A percentile compares a stretch with the other conserved stretches of the same genome.
These are phyloP conservation scores for Byssothecium circinans DNA, from an alignment of 2,329 filamentous ascomycete species.

Conservation along the genomic window DNA sequence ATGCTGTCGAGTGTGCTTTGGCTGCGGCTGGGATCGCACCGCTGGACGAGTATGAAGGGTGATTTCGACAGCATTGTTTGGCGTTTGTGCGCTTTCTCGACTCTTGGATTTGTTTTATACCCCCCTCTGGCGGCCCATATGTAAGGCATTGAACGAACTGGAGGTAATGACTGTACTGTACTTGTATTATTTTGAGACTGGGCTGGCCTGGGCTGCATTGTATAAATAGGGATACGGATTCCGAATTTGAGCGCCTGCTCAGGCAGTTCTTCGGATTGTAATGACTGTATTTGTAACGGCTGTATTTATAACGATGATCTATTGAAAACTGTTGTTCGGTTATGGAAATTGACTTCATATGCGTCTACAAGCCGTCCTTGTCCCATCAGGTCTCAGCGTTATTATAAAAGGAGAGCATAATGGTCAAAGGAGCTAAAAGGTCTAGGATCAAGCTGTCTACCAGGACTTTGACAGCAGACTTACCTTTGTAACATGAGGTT, in stretches of 20 bases:
- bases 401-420: too few species aligned
- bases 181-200: constrained; percentile 2
- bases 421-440: too few species aligned
- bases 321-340: too few species aligned
- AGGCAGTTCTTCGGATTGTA: constrained; percentile 12
- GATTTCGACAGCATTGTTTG: constrained; percentile 13
- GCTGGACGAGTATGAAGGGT: constrained; percentile 29
- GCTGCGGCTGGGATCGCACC: constrained; percentile 30
- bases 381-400: too few species aligned
- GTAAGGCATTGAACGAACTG: constrained; percentile 1
- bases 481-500: too few species aligned
- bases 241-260: constrained; percentile 10
- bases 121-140: constrained; percentile 13
- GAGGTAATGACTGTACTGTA: constrained; percentile 6
- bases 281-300: constrained; percentile 1
- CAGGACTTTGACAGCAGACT: too few species aligned
- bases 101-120: constrained; percentile 16
- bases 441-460: too few species aligned
- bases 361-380: too few species aligned
- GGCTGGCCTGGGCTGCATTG: background rate
- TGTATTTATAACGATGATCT: too few species aligned
- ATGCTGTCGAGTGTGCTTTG: constrained; percentile 34
- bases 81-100: constrained; percentile 13
- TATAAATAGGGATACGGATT: background rate
- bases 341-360: too few species aligned